Base-by-base conservation (phyloP, 2,329 filamentous ascomycete species). In the Hypoxylon sp. region DNA sequence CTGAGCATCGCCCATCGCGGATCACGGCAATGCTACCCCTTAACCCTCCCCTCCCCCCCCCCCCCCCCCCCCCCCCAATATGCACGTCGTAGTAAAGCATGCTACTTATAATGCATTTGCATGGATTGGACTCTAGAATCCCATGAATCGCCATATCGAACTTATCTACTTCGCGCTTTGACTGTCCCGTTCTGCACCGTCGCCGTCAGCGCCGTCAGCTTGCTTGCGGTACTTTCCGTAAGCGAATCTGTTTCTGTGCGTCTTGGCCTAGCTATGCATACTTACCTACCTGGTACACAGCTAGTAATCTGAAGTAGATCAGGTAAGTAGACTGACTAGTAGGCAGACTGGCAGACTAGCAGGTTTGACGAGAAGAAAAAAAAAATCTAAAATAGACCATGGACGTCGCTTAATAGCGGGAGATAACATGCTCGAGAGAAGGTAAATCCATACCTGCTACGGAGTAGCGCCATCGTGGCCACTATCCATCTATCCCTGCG, bases 371-470 rank as follows among this genome's bases (percentile, higher is more conserved):
- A n/a, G n/a, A n/a, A n/a, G n/a, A n/a, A n/a, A n/a, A n/a, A n/a
- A n/a, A n/a, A 45, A 50, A 41, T 15, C 21, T 21, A 17, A 5
- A 17, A 29, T 33, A 23, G 42, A 55, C 51, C 46, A 53, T 38
- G 49, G 48, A 35, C 50, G 24, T 62, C 62, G 62, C 62, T 58
- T 64, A 54, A n/a, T 23, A 48, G 59, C 59, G 62, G 59, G 35
- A 60, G 58, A 60, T 29, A 54, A 64, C 53, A 35, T 42, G 45
- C 56, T 56, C 50, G 49, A 17, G 17, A 37, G n/a, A n/a, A n/a
- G n/a, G 23, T 29, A 17, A 52, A 18, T 48, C 42, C 29, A 62
- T 45, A 43, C 37, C 35, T 54, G 37, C 41, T 61, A 37, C 45
- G 48, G 54, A 24, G 55, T 55, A 63, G 58, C 61, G 48, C 56